A percentile compares a stretch with the other conserved stretches of the same genome.
Evolutionary conservation across 495 filamentous ascomycete species (phyloP).

Genomic region (Penicillium waksmanii): DNA sequence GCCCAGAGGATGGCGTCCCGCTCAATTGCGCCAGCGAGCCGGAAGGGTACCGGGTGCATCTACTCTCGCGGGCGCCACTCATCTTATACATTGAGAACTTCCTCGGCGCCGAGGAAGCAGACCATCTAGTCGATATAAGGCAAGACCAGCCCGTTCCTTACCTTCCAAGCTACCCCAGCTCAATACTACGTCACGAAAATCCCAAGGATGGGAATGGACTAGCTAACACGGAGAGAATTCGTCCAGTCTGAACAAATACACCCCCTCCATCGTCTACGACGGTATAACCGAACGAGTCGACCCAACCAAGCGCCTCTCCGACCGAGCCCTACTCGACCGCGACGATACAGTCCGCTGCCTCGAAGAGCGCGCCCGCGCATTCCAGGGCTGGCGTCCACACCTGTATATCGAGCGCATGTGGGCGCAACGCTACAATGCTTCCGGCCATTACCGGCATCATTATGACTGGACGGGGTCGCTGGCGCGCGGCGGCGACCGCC

Average conservation of each 20-base stretch:
- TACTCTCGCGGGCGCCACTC: conserved; percentile 55
- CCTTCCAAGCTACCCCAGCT: neutral
- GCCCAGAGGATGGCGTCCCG: conserved; percentile 34
- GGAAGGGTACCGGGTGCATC: conserved; percentile 40
- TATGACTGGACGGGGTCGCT: conserved; percentile 59
- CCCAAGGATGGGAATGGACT: neutral
- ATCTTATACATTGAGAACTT: conserved; percentile 62
- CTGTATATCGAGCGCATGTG: conserved; percentile 65
- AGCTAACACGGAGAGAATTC: neutral
- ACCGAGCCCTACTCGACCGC: conserved; percentile 60
- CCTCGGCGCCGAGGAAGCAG: conserved; percentile 49
- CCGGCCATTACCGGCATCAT: conserved; percentile 62
- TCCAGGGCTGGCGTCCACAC: conserved; percentile 68
- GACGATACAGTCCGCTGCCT: conserved; percentile 68
- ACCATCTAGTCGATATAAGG: conserved; percentile 56
- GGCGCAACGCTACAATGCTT: conserved; percentile 61
- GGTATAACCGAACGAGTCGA: conserved; percentile 48
- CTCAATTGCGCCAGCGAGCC: conserved; percentile 31
- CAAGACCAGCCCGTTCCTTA: conserved; percentile 21
- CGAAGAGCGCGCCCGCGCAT: conserved; percentile 66
- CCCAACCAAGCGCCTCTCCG: conserved; percentile 54
- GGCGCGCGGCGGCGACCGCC: conserved; percentile 45
- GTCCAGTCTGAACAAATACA: conserved; percentile 51
- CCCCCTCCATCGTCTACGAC: conserved; percentile 58
- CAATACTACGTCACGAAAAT: neutral